A percentile compares a stretch with the other conserved stretches of the same genome.
Evolutionary conservation across 1,139 yeast species (phyloP).

Genomic region (Debaryomyces psychrophilus): DNA sequence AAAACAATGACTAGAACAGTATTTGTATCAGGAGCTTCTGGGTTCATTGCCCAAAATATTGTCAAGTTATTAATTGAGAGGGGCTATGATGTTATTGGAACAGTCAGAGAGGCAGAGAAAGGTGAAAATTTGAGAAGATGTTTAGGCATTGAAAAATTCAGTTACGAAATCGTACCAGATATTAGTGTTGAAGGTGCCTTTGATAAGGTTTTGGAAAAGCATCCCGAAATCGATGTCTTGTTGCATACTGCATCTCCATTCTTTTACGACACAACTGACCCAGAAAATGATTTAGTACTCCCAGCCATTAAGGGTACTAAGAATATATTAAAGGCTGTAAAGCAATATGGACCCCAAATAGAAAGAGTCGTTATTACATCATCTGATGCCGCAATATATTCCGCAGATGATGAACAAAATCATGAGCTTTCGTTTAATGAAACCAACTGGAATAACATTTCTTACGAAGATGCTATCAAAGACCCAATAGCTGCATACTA

Average conservation of each 20-base stretch:
- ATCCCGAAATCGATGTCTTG: constrained; percentile 30
- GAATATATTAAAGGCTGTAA: constrained; percentile 35
- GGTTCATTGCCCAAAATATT: constrained; percentile 60
- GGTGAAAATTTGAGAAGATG: constrained; percentile 45
- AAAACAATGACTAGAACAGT: constrained; percentile 21
- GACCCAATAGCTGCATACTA: constrained; percentile 45
- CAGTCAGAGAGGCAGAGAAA: constrained; percentile 59
- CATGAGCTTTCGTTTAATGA: constrained; percentile 36
- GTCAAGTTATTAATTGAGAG: constrained; percentile 32
- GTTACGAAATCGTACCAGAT: constrained; percentile 40
- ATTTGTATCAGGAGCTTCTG: constrained; percentile 62
- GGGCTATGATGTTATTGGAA: constrained; percentile 61
- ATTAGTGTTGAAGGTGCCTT: constrained; percentile 37
- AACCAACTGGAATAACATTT: constrained; percentile 41
- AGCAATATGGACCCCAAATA: constrained; percentile 28
- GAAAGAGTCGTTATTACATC: constrained; percentile 45
- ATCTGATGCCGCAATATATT: constrained; percentile 48
- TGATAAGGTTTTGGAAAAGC: constrained; percentile 33
- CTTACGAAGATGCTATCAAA: constrained; percentile 39
- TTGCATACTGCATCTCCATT: constrained; percentile 42
- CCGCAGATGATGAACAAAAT: constrained; percentile 41
- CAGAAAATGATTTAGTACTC: constrained; percentile 40
- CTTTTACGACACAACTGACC: constrained; percentile 37
- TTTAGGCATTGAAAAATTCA: constrained; percentile 29
- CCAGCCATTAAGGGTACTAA: constrained; percentile 47